phyloP scores from a whole-genome alignment of 2,329 filamentous ascomycete species.

The Pyricularia sp. region DNA sequence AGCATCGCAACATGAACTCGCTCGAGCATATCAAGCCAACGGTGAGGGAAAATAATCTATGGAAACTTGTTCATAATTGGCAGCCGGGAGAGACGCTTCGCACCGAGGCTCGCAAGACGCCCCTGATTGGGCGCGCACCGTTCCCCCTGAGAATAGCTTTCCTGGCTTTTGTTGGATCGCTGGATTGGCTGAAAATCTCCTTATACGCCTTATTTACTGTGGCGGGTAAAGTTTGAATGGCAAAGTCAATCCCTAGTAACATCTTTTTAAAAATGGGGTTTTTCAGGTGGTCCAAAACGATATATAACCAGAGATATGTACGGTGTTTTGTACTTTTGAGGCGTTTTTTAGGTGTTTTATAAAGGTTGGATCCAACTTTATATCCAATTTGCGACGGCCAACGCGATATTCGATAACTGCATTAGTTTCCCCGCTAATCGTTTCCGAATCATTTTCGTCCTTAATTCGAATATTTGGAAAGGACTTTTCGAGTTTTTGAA shows the following conservation, averaged over 20 bases:
- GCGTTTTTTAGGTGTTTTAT: slow-evolving; percentile 10
- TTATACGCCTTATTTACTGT: slow-evolving; percentile 14
- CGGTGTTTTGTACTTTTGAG: slow-evolving; percentile 16
- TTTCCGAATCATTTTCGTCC: slow-evolving; percentile 7
- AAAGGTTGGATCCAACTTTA: too few relatives aligned
- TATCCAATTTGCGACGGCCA: neutral
- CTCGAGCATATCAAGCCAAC: neutral
- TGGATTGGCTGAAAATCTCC: slow-evolving; percentile 12
- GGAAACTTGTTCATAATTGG: too few relatives aligned
- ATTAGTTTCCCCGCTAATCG: slow-evolving; percentile 6
- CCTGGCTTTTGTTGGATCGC: slow-evolving; percentile 6
- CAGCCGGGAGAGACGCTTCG: too few relatives aligned
- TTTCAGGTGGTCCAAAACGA: slow-evolving; percentile 19
- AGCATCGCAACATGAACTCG: neutral
- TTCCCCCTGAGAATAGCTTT: slow-evolving; percentile 12
- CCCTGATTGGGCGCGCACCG: too few relatives aligned
- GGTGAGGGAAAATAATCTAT: slow-evolving; percentile 20
- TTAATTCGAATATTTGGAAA: slow-evolving; percentile 7
- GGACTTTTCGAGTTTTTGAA: neutral
- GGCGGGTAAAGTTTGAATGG: slow-evolving; percentile 12
- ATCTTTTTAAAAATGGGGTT: slow-evolving; percentile 6
- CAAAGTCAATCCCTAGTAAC: slow-evolving; percentile 8
- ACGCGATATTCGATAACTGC: slow-evolving; percentile 7
- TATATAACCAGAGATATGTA: slow-evolving; percentile 28
- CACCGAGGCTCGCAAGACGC: too few relatives aligned